Evolutionary conservation across 1,284 basidiomycete genomes (phyloP).

Genomic region (Cutaneotrichosporon cavernicola): DNA sequence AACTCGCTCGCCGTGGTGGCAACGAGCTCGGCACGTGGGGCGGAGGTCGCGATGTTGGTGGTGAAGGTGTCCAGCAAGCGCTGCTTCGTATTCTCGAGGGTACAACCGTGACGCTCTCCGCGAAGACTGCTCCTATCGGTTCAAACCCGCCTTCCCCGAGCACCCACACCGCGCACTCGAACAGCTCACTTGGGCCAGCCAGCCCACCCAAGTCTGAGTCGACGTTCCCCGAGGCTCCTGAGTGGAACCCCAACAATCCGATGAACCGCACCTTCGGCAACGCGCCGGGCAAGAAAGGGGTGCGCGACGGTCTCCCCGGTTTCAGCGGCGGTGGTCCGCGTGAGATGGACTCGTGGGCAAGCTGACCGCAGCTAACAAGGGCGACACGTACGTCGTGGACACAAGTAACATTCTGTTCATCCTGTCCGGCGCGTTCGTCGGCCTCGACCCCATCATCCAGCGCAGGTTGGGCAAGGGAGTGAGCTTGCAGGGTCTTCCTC

Average conservation of each 20-base stretch:
- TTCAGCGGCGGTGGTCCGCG: conserved; percentile 43
- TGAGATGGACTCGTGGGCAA: neutral
- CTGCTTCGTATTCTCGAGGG: conserved; percentile 92
- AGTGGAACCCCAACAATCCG: conserved; percentile 46
- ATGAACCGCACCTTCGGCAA: conserved; percentile 42
- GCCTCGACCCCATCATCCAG: conserved; percentile 77
- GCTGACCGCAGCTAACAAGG: conserved; percentile 31
- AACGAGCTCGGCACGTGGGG: conserved; percentile 58
- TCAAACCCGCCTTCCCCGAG: conserved; percentile 52
- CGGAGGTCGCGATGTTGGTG: conserved; percentile 80
- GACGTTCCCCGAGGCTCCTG: conserved; percentile 36
- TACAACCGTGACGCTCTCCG: conserved; percentile 68
- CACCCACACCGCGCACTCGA: conserved; percentile 6
- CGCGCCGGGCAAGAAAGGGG: conserved; percentile 40
- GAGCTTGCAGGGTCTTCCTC: conserved; percentile 11
- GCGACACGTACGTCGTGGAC: conserved; percentile 51
- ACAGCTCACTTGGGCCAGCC: conserved; percentile 7
- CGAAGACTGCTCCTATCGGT: conserved; percentile 58
- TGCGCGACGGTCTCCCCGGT: conserved; percentile 47
- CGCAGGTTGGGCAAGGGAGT: conserved; percentile 78
- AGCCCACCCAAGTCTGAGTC: conserved; percentile 29
- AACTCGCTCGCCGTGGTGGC: conserved; percentile 70
- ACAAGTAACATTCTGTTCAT: conserved; percentile 84
- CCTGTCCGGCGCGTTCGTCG: conserved; percentile 89
- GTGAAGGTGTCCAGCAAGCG: conserved; percentile 93